Evolutionary conservation across 805 yeast species (phyloP).

Genomic region (Lipomyces spencermartinsiae): DNA sequence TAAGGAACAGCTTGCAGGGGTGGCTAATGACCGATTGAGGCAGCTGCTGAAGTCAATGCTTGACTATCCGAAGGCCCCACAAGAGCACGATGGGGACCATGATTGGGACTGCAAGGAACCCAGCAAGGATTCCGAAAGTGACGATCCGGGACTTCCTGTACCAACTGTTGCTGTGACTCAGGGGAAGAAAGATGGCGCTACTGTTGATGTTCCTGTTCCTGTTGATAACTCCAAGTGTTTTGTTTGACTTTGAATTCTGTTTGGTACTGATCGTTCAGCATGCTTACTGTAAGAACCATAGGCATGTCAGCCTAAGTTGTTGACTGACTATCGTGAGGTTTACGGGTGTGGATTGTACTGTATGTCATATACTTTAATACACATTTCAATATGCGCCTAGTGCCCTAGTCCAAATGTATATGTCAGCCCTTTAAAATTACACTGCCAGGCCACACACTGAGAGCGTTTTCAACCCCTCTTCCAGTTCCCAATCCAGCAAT

Average conservation of each 20-base stretch:
- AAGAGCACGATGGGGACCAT: not conserved
- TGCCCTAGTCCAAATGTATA: not conserved
- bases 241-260: not conserved
- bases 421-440: not conserved
- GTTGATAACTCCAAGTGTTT: conserved; percentile 1
- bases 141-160: not conserved
- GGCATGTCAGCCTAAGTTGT: not conserved
- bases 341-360: not conserved
- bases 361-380: not conserved
- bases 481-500: conserved; percentile 3
- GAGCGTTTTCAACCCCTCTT: not conserved
- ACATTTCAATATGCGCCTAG: not conserved
- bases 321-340: not conserved
- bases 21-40: not conserved
- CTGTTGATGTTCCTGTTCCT: not conserved
- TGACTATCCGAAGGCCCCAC: not conserved
- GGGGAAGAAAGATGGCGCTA: not conserved
- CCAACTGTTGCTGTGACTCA: not conserved
- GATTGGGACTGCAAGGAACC: not conserved
- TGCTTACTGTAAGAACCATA: not conserved
- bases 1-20: not conserved
- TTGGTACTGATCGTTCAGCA: not conserved
- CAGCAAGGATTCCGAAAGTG: not conserved
- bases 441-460: not conserved
- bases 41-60: not conserved